Base-by-base conservation (phyloP, 1,284 basidiomycete genomes). In the Ganoderma sinense region DNA sequence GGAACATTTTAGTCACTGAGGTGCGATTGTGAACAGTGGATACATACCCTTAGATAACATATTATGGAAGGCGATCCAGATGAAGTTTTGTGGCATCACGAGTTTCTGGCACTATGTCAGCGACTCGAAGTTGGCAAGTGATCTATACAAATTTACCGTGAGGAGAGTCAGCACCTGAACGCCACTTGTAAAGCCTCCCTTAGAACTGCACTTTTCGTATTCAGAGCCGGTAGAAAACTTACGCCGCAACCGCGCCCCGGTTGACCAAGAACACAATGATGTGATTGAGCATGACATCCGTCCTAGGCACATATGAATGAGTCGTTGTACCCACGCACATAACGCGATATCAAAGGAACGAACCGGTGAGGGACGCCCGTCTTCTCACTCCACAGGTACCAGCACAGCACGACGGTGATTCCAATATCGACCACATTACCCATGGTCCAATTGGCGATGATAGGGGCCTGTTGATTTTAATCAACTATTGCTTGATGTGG, bases 21-120 rank as follows among this genome's bases (percentile, higher is more conserved):
- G 20, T 4, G 10, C 10, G 33, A 39, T n/a, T 4, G 4, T n/a
- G 7, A 8, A 60, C 3, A 45, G 39, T 45, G 2, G 16, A 14
- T 13, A 39, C 60, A 41, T 4, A 72, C 71, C 63, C 62, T 72
- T 74, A 33, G 66, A 70, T 7, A 74, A 61, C 0, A 66, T 62
- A 40, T 71, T 74, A 45, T 74, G 73, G 66, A 74, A 74, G 7
- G 68, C 69, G 67, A 74, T 65, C 70, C 69, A 71, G 14, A 74
- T 61, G 7, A 74, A 67, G 0, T 66, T 72, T 36, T 68, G 66
- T 0, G 73, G 73, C 43, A 62, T 67, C 11, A 66, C 43, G 45
- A 74, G 58, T 69, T 74, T 74, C 69, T 71, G 56, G 51, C 16
- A n/a, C n/a, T 18, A 51, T n/a, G 51, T 64, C n/a, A 64, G 36